Evolutionary conservation across 352 stramenopile species (phyloP).

Genomic region (Aphanomyces stellatus): DNA sequence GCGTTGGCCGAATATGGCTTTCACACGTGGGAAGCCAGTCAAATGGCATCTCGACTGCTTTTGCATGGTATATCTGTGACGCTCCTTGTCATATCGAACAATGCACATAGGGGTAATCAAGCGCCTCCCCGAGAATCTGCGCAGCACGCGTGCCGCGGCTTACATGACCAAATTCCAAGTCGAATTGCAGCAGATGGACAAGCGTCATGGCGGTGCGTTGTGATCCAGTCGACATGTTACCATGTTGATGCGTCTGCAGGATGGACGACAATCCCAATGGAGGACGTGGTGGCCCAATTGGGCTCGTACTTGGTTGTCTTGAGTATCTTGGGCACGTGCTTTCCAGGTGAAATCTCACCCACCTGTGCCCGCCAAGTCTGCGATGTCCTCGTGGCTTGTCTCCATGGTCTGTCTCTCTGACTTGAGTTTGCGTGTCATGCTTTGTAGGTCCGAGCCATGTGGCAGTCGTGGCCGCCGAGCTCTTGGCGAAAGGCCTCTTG

Average conservation of each 20-base stretch:
- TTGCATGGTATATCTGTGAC: conserved; percentile 28
- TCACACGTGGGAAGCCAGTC: conserved; percentile 63
- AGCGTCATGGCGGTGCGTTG: conserved; percentile 37
- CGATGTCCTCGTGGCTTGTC: conserved; percentile 57
- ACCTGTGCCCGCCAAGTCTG: conserved; percentile 67
- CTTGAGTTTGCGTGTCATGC: background rate
- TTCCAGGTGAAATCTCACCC: conserved; percentile 71
- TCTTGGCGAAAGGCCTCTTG: conserved; percentile 76
- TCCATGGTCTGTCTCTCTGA: conserved; percentile 38
- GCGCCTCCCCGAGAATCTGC: conserved; percentile 33
- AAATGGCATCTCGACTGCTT: conserved; percentile 56
- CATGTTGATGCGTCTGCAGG: conserved; percentile 30
- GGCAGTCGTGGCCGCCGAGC: conserved; percentile 56
- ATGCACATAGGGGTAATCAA: conserved; percentile 46
- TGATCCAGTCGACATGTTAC: conserved; percentile 26
- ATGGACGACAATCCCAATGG: background rate
- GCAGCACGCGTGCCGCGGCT: conserved; percentile 48
- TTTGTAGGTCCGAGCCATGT: conserved; percentile 25
- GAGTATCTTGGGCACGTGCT: conserved; percentile 83
- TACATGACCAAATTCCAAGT: conserved; percentile 75
- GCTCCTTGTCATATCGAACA: background rate
- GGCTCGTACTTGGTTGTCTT: conserved; percentile 69
- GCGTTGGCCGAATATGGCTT: conserved; percentile 68
- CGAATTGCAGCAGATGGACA: conserved; percentile 67
- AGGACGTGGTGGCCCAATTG: conserved; percentile 35